A percentile compares a stretch with the other conserved stretches of the same genome.
phyloP scores from a whole-genome alignment of 2,329 filamentous ascomycete genomes.

The Penicillium sp. region DNA sequence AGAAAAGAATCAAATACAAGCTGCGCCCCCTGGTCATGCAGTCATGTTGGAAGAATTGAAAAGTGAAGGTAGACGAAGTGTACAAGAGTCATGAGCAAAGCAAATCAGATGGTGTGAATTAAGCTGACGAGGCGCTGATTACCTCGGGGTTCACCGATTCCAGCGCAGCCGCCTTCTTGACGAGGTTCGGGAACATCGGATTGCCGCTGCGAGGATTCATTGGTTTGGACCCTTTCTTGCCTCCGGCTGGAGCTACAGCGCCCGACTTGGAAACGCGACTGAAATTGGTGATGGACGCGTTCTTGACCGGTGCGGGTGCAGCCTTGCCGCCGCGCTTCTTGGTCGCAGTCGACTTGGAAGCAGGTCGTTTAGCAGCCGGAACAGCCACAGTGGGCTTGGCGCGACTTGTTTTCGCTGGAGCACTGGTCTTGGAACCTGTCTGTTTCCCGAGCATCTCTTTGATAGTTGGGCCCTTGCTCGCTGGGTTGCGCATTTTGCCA shows the following conservation, averaged over 20 bases:
- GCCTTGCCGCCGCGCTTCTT: constrained; percentile 8
- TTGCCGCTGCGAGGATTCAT: constrained; percentile 34
- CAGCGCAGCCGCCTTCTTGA: constrained; percentile 9
- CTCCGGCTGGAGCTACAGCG: constrained; percentile 15
- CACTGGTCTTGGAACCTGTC: constrained; percentile 16
- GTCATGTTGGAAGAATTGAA: neutral
- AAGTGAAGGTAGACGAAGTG: constrained; percentile 6
- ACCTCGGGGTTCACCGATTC: neutral
- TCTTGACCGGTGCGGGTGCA: constrained; percentile 22
- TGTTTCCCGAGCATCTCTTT: constrained; percentile 18
- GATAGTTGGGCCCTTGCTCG: constrained; percentile 28
- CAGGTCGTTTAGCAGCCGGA: neutral
- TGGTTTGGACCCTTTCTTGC: constrained; percentile 30
- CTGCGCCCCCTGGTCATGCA: neutral
- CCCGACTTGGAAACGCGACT: constrained; percentile 33
- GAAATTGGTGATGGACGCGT: constrained; percentile 29
- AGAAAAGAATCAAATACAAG: constrained; percentile 3
- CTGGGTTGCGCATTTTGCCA: constrained; percentile 23
- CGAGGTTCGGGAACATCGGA: constrained; percentile 28
- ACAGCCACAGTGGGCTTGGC: constrained; percentile 13
- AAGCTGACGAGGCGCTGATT: constrained; percentile 3
- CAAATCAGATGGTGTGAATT: constrained; percentile 1
- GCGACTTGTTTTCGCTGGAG: constrained; percentile 20
- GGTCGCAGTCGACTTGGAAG: constrained; percentile 1
- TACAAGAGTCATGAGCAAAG: constrained; percentile 2